Evolutionary conservation across 495 filamentous ascomycete species (phyloP).

Genomic region (Daldinia decipiens): DNA sequence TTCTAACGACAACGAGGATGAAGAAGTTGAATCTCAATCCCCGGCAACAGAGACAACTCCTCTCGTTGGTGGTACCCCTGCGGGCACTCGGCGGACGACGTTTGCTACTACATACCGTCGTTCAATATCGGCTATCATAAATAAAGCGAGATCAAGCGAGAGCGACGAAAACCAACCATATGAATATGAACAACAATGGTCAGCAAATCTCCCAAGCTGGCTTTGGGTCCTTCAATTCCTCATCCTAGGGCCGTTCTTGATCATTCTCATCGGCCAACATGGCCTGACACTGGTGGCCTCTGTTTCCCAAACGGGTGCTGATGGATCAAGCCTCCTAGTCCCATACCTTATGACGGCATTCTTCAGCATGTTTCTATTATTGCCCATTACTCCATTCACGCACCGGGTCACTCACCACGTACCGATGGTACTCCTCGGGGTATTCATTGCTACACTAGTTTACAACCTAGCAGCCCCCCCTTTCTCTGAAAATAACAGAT

Average conservation of each 20-base stretch:
- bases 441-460: slow-evolving; percentile 80
- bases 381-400: slow-evolving; percentile 83
- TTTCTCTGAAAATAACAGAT: slow-evolving; percentile 78
- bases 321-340: slow-evolving; percentile 72
- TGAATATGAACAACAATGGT: slow-evolving; percentile 88
- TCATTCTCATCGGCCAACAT: slow-evolving; percentile 79
- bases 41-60: slow-evolving; percentile 79
- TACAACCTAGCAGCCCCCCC: slow-evolving; percentile 92
- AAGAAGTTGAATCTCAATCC: slow-evolving; percentile 62
- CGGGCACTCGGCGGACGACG: slow-evolving; percentile 66
- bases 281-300: slow-evolving; percentile 77
- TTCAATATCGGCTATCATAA: slow-evolving; percentile 56
- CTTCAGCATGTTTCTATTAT: slow-evolving; percentile 76
- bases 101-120: slow-evolving; percentile 74
- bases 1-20: slow-evolving; percentile 55
- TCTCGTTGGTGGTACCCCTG: slow-evolving; percentile 66
- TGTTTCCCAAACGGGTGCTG: slow-evolving; percentile 80
- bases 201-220: slow-evolving; percentile 77
- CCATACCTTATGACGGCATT: slow-evolving; percentile 76
- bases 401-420: slow-evolving; percentile 88
- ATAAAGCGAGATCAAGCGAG: slow-evolving; percentile 45
- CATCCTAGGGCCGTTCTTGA: slow-evolving; percentile 76
- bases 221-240: slow-evolving; percentile 90
- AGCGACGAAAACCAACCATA: slow-evolving; percentile 60
- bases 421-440: slow-evolving; percentile 75